A percentile compares a stretch with the other conserved stretches of the same genome.
Evolutionary conservation across 176 grass and related monocot species (phyloP).

Genomic region (Oryza punctata): DNA sequence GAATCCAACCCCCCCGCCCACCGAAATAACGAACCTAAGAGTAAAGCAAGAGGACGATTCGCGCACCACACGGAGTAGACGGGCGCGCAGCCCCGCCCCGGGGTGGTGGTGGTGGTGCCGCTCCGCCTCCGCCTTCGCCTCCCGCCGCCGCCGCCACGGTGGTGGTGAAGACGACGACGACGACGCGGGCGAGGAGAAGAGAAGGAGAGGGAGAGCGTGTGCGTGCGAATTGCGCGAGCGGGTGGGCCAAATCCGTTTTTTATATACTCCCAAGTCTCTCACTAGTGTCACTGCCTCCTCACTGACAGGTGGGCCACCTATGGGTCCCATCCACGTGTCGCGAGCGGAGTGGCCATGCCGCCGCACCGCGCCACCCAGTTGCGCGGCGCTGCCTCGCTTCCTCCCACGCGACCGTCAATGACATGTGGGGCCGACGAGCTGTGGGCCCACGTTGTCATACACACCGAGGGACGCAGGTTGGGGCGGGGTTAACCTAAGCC

Average conservation of each 20-base stretch:
- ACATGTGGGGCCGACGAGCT: background rate
- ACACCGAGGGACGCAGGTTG: background rate
- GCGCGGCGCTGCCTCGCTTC: background rate
- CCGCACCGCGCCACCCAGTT: background rate
- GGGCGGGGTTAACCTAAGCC: background rate
- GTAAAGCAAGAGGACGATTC: background rate
- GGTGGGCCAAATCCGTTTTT: background rate
- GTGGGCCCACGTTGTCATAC: background rate
- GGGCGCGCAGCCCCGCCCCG: background rate
- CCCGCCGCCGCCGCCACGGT: background rate
- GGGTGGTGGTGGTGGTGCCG: too few species aligned
- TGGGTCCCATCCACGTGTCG: background rate
- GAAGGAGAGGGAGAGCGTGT: too few species aligned
- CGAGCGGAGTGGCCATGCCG: background rate
- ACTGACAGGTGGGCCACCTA: background rate
- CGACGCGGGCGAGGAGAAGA: background rate
- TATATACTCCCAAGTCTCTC: too few species aligned
- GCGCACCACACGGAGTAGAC: constrained; percentile 12
- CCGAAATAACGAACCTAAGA: background rate
- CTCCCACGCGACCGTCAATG: background rate
- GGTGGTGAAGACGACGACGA: background rate
- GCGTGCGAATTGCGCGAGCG: background rate
- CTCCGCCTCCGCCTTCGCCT: background rate
- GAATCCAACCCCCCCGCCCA: background rate
- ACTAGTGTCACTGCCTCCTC: too few species aligned